Percentiles rank a stretch among this genome's conserved stretches.
Conservation (phyloP, 495 filamentous ascomycete genomes). For the Talaromyces trachyspermus region DNA sequence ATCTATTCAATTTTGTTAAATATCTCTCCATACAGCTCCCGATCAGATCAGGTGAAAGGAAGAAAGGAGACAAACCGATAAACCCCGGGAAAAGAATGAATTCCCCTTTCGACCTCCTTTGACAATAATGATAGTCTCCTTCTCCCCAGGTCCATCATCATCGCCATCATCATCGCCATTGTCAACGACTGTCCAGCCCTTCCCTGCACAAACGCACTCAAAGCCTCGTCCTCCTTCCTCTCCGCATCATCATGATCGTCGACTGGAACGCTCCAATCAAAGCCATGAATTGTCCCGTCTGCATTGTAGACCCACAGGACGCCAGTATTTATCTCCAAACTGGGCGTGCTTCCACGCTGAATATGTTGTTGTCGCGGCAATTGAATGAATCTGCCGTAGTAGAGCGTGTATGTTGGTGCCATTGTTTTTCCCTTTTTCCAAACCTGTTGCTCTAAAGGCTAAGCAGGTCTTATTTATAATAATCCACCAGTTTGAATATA, state of each 20-base stretch:
- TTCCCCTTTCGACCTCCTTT: conserved; percentile 25
- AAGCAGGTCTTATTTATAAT: too few species aligned
- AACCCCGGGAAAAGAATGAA: conserved; percentile 92
- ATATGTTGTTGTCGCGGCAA: conserved; percentile 24
- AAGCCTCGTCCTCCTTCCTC: conserved; percentile 25
- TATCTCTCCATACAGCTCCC: too few species aligned
- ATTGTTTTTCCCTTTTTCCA: conserved; percentile 14
- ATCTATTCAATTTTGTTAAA: conserved; percentile 52
- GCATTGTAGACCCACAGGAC: conserved; percentile 57
- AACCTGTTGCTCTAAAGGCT: neutral
- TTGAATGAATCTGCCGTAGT: conserved; percentile 41
- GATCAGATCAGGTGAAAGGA: conserved; percentile 6
- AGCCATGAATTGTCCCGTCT: conserved; percentile 52
- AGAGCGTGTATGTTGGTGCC: conserved; percentile 24
- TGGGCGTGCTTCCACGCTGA: conserved; percentile 12
- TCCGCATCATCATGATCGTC: conserved; percentile 40
- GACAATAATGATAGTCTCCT: conserved; percentile 19
- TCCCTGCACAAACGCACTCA: conserved; percentile 33
- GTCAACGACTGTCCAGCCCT: conserved; percentile 31
- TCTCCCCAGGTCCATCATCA: neutral
- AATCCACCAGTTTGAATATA: too few species aligned
- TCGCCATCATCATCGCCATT: conserved; percentile 1
- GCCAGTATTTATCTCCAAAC: conserved; percentile 38
- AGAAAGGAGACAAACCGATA: conserved; percentile 50
- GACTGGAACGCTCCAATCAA: conserved; percentile 25